phyloP scores from a whole-genome alignment of 352 stramenopile species.

The Globisporangium echinulatum region DNA sequence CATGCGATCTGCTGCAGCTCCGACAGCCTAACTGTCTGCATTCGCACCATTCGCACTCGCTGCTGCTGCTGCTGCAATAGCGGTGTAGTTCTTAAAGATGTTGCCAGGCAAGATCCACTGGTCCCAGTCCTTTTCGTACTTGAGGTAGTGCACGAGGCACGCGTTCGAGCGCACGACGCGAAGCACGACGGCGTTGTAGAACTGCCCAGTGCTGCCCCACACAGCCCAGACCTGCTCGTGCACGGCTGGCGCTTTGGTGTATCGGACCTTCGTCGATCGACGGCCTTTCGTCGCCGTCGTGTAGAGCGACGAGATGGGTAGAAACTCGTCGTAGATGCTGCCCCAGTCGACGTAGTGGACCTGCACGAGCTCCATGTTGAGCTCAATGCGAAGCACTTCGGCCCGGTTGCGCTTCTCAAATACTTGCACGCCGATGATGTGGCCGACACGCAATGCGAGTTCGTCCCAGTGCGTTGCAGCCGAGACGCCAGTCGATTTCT shows the following conservation, averaged over 20 bases:
- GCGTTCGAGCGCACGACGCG: slow-evolving; percentile 75
- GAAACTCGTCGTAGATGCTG: slow-evolving; percentile 78
- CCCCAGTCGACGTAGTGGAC: slow-evolving; percentile 79
- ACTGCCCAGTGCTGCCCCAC: slow-evolving; percentile 59
- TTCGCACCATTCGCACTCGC: background rate
- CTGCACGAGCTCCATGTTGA: slow-evolving; percentile 68
- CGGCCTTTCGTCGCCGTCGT: slow-evolving; percentile 14
- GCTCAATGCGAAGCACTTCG: slow-evolving; percentile 52
- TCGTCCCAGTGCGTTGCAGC: slow-evolving; percentile 57
- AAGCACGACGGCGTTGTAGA: slow-evolving; percentile 77
- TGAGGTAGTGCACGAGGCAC: slow-evolving; percentile 77
- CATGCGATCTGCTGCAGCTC: background rate
- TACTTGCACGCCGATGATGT: slow-evolving; percentile 68
- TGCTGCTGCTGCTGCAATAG: background rate
- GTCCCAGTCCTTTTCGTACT: slow-evolving; percentile 83
- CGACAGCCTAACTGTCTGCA: background rate
- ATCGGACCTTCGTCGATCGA: slow-evolving; percentile 40
- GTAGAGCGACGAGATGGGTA: slow-evolving; percentile 59
- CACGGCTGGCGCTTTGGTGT: slow-evolving; percentile 58
- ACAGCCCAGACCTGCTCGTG: slow-evolving; percentile 70
- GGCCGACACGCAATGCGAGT: slow-evolving; percentile 45
- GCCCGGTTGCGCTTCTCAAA: slow-evolving; percentile 72
- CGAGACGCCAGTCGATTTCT: slow-evolving; percentile 8
- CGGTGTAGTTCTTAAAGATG: slow-evolving; percentile 72
- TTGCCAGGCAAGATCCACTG: slow-evolving; percentile 73